These are phyloP conservation scores for Metschnikowia reukaufii DNA, from an alignment of 805 yeast genomes.

Conservation along the genomic window DNA sequence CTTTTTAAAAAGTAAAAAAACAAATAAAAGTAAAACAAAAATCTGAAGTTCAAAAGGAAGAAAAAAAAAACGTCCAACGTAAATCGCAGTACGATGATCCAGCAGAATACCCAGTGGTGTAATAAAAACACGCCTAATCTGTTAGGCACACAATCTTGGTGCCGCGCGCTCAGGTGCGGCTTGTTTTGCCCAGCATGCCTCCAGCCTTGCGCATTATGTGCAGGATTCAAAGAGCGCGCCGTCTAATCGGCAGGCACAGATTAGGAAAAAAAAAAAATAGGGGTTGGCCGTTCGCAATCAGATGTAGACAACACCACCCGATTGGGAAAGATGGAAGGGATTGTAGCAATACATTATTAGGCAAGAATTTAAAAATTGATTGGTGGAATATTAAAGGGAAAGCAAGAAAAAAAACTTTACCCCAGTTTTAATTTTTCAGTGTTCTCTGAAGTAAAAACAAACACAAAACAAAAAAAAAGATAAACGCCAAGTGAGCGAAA, in stretches of 20 bases:
- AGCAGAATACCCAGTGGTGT: not conserved
- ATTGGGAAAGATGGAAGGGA: too few relatives aligned
- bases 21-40: not conserved
- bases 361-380: too few relatives aligned
- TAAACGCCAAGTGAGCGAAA: too few relatives aligned
- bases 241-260: conserved; percentile 1
- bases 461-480: too few relatives aligned
- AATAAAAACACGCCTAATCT: conserved; percentile 3
- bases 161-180: conserved; percentile 1
- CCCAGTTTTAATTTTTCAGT: too few relatives aligned
- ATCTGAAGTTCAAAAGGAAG: too few relatives aligned
- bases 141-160: conserved; percentile 5
- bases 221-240: not conserved
- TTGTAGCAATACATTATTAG: too few relatives aligned
- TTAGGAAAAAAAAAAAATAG: not conserved
- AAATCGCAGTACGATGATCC: not conserved
- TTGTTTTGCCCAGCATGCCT: not conserved
- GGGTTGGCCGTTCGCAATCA: not conserved
- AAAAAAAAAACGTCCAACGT: not conserved
- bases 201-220: conserved; percentile 1
- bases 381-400: too few relatives aligned
- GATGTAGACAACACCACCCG: too few relatives aligned
- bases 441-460: too few relatives aligned
- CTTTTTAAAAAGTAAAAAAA: not conserved
- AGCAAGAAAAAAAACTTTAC: too few relatives aligned